Evolutionary conservation across 2,329 filamentous ascomycete genomes (phyloP).

Genomic region (Teratosphaeria nubilosa): DNA sequence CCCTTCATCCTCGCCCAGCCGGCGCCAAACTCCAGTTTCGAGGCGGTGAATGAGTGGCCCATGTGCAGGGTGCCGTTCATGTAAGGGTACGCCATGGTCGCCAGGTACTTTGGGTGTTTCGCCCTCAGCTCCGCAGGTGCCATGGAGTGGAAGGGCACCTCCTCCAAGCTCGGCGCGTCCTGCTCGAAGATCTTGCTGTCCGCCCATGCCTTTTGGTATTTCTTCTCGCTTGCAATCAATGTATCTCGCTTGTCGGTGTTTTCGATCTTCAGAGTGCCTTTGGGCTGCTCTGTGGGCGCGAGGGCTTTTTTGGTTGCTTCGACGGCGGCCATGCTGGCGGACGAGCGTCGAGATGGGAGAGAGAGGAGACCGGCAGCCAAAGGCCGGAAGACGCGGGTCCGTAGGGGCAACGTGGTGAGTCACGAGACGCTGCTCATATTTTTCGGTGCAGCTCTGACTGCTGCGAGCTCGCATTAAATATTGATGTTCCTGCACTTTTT

Average conservation of each 20-base stretch:
- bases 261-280: conserved; percentile 57
- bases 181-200: conserved; percentile 70
- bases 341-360: conserved; percentile 3
- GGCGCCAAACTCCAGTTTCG: conserved; percentile 85
- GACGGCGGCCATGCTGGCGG: conserved; percentile 36
- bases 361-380: conserved; percentile 24
- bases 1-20: conserved; percentile 86
- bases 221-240: conserved; percentile 75
- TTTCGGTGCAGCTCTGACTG: not conserved
- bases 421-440: not conserved
- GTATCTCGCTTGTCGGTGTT: conserved; percentile 81
- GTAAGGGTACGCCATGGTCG: conserved; percentile 66
- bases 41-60: conserved; percentile 84
- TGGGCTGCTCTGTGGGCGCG: conserved; percentile 43
- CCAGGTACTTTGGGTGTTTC: conserved; percentile 85
- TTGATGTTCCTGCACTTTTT: not conserved
- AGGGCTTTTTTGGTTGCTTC: conserved; percentile 44
- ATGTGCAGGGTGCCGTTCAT: conserved; percentile 80
- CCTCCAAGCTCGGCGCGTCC: conserved; percentile 68
- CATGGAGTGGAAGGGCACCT: conserved; percentile 67
- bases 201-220: conserved; percentile 81
- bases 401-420: conserved; percentile 21
- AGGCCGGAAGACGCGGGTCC: conserved; percentile 8
- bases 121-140: conserved; percentile 64
- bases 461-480: not conserved